Percentiles rank a stretch among this genome's conserved stretches.
phyloP scores from a whole-genome alignment of 2,329 filamentous ascomycete genomes.

The Diaporthe amygdali region DNA sequence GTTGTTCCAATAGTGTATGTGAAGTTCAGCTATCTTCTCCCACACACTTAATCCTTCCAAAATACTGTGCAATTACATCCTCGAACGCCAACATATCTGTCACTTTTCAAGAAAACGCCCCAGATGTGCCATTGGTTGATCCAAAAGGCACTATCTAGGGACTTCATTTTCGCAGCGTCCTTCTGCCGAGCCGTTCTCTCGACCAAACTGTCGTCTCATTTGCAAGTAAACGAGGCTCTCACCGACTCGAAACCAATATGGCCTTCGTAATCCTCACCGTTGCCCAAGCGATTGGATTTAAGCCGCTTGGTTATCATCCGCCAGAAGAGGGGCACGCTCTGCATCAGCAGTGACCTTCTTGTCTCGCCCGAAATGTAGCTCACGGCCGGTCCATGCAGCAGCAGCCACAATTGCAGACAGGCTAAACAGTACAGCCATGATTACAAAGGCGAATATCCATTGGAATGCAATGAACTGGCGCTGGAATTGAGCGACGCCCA shows the following conservation, averaged over 20 bases:
- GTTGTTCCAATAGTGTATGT: too few relatives aligned
- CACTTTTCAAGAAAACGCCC: background rate
- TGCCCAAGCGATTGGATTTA: background rate
- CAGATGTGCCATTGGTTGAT: background rate
- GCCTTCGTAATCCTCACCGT: background rate
- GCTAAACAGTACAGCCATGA: slow-evolving; percentile 78
- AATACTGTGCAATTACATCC: background rate
- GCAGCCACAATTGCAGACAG: slow-evolving; percentile 69
- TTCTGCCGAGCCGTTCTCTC: background rate
- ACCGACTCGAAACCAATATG: background rate
- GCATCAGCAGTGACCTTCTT: slow-evolving; percentile 47
- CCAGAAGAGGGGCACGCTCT: slow-evolving; percentile 67
- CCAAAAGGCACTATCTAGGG: background rate
- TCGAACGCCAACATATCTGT: background rate
- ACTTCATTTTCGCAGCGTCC: background rate
- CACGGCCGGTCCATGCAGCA: slow-evolving; percentile 66
- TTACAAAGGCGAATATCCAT: slow-evolving; percentile 90
- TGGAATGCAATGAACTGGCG: slow-evolving; percentile 78
- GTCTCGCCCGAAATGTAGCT: slow-evolving; percentile 54
- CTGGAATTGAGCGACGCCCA: slow-evolving; percentile 79
- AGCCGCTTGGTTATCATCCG: slow-evolving; percentile 48
- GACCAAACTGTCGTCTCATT: background rate
- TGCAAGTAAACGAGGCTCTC: background rate
- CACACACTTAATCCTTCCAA: background rate
- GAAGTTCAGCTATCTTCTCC: background rate